Evolutionary conservation across 257 asterid genomes (phyloP).

Genomic region (Jacaranda copaia): DNA sequence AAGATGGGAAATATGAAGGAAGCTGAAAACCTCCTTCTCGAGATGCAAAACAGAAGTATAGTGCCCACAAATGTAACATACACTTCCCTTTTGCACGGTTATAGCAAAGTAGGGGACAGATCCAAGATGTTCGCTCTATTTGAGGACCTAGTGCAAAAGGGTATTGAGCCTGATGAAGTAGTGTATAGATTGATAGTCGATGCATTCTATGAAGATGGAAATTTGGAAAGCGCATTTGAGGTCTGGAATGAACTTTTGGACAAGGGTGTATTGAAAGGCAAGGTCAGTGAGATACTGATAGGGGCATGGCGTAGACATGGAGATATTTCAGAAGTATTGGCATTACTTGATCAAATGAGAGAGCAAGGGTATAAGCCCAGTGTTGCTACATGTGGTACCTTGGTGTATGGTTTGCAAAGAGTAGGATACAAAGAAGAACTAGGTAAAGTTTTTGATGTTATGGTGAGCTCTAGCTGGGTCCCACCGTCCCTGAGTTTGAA

Average conservation of each 20-base stretch:
- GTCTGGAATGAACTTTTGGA: conserved; percentile 68
- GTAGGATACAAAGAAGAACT: conserved; percentile 64
- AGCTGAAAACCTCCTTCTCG: conserved; percentile 73
- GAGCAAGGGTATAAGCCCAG: conserved; percentile 69
- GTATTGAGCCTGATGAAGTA: conserved; percentile 79
- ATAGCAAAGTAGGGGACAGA: conserved; percentile 64
- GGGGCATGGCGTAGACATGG: conserved; percentile 63
- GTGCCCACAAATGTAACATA: conserved; percentile 75
- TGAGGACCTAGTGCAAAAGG: conserved; percentile 66
- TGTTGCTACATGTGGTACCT: conserved; percentile 62
- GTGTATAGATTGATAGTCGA: conserved; percentile 60
- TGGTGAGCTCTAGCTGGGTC: conserved; percentile 74
- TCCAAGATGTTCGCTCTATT: conserved; percentile 67
- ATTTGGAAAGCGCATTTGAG: conserved; percentile 60
- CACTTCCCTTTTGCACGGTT: conserved; percentile 76
- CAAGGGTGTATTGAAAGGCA: conserved; percentile 64
- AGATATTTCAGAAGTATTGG: conserved; percentile 52
- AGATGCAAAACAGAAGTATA: conserved; percentile 68
- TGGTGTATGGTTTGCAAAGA: conserved; percentile 63
- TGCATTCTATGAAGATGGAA: conserved; percentile 63
- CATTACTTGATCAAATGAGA: conserved; percentile 60
- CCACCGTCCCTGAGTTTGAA: conserved; percentile 52
- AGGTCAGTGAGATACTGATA: conserved; percentile 54
- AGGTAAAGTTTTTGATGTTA: conserved; percentile 52
- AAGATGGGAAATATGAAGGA: conserved; percentile 62